These are phyloP conservation scores for Phytopythium chamaehyphon DNA, from an alignment of 352 stramenopile genomes.

Conservation along the genomic window DNA sequence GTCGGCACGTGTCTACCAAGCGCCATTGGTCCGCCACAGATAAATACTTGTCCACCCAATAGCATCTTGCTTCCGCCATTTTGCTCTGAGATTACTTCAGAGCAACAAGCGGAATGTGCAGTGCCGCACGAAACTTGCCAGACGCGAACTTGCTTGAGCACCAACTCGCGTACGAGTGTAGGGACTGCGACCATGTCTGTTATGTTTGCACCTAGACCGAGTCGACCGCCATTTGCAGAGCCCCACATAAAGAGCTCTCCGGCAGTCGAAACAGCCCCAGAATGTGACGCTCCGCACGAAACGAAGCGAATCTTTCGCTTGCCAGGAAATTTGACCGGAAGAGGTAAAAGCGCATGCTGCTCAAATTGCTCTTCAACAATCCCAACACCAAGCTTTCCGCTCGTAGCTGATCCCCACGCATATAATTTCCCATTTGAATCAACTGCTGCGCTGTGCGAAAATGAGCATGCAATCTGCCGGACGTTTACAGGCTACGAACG, in stretches of 20 bases:
- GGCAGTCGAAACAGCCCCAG: constrained; percentile 53
- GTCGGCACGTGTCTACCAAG: constrained; percentile 67
- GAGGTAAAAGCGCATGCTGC: constrained; percentile 68
- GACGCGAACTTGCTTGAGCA: constrained; percentile 57
- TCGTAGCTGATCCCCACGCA: constrained; percentile 82
- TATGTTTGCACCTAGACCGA: constrained; percentile 82
- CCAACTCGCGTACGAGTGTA: constrained; percentile 78
- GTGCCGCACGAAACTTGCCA: constrained; percentile 71
- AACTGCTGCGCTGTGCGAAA: constrained; percentile 87
- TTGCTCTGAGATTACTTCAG: constrained; percentile 58
- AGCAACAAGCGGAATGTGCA: constrained; percentile 79
- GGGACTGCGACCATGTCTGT: constrained; percentile 66
- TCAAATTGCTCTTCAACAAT: constrained; percentile 76
- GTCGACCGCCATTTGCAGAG: constrained; percentile 87
- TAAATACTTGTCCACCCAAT: constrained; percentile 81
- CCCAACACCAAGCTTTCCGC: constrained; percentile 88
- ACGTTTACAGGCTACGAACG: constrained; percentile 26
- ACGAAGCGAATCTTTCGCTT: constrained; percentile 64
- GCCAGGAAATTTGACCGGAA: constrained; percentile 65
- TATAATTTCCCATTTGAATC: constrained; percentile 72
- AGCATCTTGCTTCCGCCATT: constrained; percentile 53
- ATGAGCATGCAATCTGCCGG: constrained; percentile 59
- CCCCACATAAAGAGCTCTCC: constrained; percentile 89
- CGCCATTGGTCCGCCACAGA: constrained; percentile 80
- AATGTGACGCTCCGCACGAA: constrained; percentile 88